Percentiles rank a stretch among this genome's conserved stretches.
phyloP scores from a whole-genome alignment of 78 protist species.

The Bodo saltans region DNA sequence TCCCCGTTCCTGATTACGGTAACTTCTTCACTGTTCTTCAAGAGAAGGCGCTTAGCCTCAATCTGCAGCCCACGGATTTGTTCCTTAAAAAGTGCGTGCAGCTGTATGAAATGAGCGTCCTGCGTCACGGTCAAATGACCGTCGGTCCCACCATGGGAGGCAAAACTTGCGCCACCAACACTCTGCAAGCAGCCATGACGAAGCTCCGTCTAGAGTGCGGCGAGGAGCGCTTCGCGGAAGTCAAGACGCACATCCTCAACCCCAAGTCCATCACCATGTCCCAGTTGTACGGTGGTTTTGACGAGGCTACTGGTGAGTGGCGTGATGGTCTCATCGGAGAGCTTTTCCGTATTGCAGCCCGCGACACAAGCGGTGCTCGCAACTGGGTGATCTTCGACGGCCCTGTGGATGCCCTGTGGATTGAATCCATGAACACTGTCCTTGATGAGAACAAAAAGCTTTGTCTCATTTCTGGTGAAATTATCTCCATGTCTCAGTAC shows the following conservation, averaged over 20 bases:
- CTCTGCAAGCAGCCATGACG: constrained; percentile 54
- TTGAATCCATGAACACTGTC: constrained; percentile 91
- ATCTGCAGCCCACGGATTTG: constrained; percentile 39
- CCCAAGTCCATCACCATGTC: constrained; percentile 78
- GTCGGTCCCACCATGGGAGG: constrained; percentile 87
- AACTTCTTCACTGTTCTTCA: neutral
- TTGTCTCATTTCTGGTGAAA: constrained; percentile 80
- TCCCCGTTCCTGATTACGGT: constrained; percentile 37
- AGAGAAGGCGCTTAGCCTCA: neutral
- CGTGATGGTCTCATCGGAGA: constrained; percentile 72
- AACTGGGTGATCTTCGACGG: constrained; percentile 83
- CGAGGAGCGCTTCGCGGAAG: neutral
- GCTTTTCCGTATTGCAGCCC: constrained; percentile 21
- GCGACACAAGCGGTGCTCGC: constrained; percentile 20
- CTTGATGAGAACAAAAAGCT: constrained; percentile 92
- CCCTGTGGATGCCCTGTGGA: constrained; percentile 91
- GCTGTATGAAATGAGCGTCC: constrained; percentile 66
- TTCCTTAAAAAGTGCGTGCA: constrained; percentile 67
- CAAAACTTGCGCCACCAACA: constrained; percentile 54
- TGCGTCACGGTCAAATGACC: constrained; percentile 85
- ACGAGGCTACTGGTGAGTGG: constrained; percentile 78
- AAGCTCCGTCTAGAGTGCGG: neutral
- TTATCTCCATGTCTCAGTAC: constrained; percentile 60
- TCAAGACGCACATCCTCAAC: constrained; percentile 37
- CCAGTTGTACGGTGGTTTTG: constrained; percentile 80